phyloP scores from a whole-genome alignment of 208 protist genomes.

The Trypanosoma mega region DNA sequence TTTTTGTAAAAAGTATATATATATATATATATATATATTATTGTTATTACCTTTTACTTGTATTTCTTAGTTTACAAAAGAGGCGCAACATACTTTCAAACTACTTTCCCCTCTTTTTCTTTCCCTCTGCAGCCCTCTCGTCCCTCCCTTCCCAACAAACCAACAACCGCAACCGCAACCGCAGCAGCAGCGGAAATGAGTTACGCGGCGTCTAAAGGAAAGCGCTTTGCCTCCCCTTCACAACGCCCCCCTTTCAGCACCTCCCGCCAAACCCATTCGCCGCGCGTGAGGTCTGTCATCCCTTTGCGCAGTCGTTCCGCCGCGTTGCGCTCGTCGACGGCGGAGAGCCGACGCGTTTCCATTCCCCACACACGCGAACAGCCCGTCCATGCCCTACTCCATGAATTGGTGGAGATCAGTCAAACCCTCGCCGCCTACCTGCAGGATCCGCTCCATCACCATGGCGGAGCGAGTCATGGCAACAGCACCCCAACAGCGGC shows the following conservation, averaged over 20 bases:
- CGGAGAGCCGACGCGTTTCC: not conserved
- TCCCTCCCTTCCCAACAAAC: not conserved
- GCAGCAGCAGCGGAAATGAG: not conserved
- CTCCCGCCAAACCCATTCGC: too few species aligned
- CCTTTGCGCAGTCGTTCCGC: too few species aligned
- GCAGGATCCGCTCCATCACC: conserved; percentile 9
- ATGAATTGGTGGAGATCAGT: conserved; percentile 65
- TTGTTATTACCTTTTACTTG: not conserved
- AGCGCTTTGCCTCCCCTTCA: conserved; percentile 9
- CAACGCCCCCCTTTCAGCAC: not conserved
- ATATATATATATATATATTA: not conserved
- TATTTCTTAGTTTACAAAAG: not conserved
- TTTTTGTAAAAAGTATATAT: not conserved
- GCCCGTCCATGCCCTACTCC: conserved; percentile 57
- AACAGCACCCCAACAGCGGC: not conserved
- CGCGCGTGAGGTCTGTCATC: too few species aligned
- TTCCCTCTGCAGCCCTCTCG: not conserved
- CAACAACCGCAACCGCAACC: not conserved
- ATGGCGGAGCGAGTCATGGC: not conserved
- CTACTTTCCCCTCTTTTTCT: not conserved
- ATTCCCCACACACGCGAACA: conserved; percentile 10
- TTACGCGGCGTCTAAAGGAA: conserved; percentile 2
- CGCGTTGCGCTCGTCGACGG: conserved; percentile 7
- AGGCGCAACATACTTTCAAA: not conserved
- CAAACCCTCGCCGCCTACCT: conserved; percentile 59